These are phyloP conservation scores for Gorgonomyces haynaldii DNA, from an alignment of 192 early-diverging fungal species.

Conservation along the genomic window DNA sequence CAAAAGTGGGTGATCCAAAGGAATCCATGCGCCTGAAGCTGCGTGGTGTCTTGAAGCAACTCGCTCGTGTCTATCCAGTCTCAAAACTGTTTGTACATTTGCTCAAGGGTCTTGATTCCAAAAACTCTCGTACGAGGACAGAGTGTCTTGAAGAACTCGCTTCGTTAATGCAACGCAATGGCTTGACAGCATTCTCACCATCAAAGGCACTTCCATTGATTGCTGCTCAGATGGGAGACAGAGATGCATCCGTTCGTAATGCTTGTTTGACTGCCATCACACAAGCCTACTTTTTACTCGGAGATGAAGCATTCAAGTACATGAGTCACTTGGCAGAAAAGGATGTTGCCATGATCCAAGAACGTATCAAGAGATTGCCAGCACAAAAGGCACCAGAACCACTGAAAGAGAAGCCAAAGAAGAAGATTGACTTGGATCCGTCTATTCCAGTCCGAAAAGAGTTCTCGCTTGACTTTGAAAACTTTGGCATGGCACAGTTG, in stretches of 20 bases:
- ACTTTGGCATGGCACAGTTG: constrained; percentile 2
- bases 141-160: constrained; percentile 76
- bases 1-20: constrained; percentile 75
- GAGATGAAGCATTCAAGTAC: constrained; percentile 61
- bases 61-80: constrained; percentile 65
- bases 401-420: no score
- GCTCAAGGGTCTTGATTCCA: constrained; percentile 61
- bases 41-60: constrained; percentile 54
- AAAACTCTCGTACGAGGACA: constrained; percentile 64
- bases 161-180: constrained; percentile 58
- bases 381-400: neutral
- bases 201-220: constrained; percentile 61
- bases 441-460: constrained; percentile 15
- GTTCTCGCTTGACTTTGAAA: constrained; percentile 28
- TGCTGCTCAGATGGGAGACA: constrained; percentile 61
- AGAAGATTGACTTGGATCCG: neutral
- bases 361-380: constrained; percentile 55
- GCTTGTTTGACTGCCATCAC: constrained; percentile 62
- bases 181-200: constrained; percentile 48
- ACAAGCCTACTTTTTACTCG: constrained; percentile 61
- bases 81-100: constrained; percentile 65
- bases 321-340: constrained; percentile 64
- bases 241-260: constrained; percentile 71
- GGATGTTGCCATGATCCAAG: constrained; percentile 70
- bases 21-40: constrained; percentile 65